Percentiles rank a stretch among this genome's conserved stretches.
Evolutionary conservation across 2,329 filamentous ascomycete genomes (phyloP).

Genomic region (Aspergillus persii): DNA sequence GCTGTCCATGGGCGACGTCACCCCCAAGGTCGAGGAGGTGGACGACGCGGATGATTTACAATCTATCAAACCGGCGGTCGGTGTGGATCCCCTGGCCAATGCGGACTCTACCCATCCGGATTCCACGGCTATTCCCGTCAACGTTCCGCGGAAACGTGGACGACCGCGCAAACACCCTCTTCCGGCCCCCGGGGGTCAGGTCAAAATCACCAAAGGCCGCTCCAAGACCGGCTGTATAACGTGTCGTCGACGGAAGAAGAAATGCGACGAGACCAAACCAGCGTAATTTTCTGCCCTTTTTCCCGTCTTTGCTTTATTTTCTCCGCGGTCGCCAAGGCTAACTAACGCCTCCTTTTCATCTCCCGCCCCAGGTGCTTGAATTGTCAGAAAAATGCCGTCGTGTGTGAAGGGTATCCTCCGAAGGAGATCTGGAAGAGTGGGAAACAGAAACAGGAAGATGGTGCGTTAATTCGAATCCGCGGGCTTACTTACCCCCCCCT

Average conservation of each 20-base stretch:
- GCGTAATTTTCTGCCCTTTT: constrained; percentile 28
- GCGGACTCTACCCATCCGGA: constrained; percentile 16
- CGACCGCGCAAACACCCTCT: constrained; percentile 79
- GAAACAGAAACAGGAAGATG: constrained; percentile 69
- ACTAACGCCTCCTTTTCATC: not conserved
- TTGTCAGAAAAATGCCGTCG: constrained; percentile 88
- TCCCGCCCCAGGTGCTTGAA: constrained; percentile 57
- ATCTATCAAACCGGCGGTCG: constrained; percentile 28
- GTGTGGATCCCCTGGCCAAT: constrained; percentile 23
- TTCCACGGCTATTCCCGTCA: constrained; percentile 31
- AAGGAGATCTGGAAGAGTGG: constrained; percentile 86
- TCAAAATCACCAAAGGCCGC: constrained; percentile 73
- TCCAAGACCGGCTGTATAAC: constrained; percentile 60
- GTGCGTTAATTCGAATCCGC: constrained; percentile 28
- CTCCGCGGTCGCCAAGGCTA: not conserved
- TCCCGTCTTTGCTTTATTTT: not conserved
- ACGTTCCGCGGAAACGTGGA: constrained; percentile 63
- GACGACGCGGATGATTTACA: constrained; percentile 42
- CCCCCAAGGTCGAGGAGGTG: constrained; percentile 56
- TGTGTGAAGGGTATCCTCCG: constrained; percentile 86
- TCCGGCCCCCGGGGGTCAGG: constrained; percentile 55
- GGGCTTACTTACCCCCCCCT: too few relatives aligned
- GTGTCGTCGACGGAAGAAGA: constrained; percentile 61
- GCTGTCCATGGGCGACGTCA: constrained; percentile 35
- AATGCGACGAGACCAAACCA: constrained; percentile 51